Evolutionary conservation across 2,329 filamentous ascomycete species (phyloP).

Genomic region (Tolypocladium cylindrosporum): DNA sequence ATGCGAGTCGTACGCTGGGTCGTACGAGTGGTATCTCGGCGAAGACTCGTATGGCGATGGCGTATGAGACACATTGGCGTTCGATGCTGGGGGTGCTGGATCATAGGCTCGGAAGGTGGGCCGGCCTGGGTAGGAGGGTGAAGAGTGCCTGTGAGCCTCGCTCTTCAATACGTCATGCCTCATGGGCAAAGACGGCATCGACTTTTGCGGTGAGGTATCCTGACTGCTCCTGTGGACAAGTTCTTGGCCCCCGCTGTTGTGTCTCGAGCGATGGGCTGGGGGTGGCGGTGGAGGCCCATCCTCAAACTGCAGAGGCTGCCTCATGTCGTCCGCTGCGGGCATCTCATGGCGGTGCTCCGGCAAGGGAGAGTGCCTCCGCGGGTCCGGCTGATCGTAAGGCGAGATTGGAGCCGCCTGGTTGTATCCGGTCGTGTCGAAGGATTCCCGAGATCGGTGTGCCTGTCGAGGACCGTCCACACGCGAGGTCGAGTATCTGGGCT

Average conservation of each 20-base stretch:
- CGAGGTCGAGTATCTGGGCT: conserved; percentile 9
- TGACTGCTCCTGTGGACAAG: conserved; percentile 27
- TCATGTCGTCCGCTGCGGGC: conserved; percentile 17
- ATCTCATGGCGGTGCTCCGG: conserved; percentile 23
- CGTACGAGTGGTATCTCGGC: conserved; percentile 40
- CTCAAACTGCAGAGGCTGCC: conserved; percentile 25
- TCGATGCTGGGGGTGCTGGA: conserved; percentile 29
- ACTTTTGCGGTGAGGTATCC: conserved; percentile 32
- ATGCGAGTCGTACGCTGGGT: conserved; percentile 34
- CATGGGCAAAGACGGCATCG: conserved; percentile 39
- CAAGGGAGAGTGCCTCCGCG: conserved; percentile 21
- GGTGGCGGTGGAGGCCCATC: conserved; percentile 44
- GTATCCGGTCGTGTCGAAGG: conserved; percentile 25
- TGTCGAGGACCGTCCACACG: conserved; percentile 17
- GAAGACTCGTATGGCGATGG: conserved; percentile 23
- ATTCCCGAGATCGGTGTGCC: conserved; percentile 22
- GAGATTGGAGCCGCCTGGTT: conserved; percentile 18
- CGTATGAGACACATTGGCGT: conserved; percentile 15
- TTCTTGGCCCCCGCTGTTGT: conserved; percentile 35
- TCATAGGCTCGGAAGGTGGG: conserved; percentile 43
- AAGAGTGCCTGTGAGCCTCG: conserved; percentile 45
- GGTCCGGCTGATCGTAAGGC: conserved; percentile 28
- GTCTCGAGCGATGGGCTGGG: conserved; percentile 40
- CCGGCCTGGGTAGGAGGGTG: conserved; percentile 40
- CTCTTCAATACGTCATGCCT: conserved; percentile 47